Percentiles rank a stretch among this genome's conserved stretches.
Evolutionary conservation across 441 rosid species (phyloP).

Genomic region (Arabidopsis lyrata): DNA sequence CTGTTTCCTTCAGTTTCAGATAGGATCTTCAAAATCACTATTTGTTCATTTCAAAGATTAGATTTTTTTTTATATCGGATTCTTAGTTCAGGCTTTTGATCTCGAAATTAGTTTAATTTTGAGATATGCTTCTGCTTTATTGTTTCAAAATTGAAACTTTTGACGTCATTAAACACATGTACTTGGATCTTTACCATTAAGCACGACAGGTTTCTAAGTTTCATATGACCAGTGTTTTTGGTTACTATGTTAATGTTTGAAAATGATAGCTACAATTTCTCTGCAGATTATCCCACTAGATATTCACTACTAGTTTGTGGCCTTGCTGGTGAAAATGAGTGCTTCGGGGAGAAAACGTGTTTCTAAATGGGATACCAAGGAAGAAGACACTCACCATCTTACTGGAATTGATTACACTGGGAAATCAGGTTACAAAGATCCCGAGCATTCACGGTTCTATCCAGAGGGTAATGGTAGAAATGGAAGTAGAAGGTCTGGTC

Average conservation of each 20-base stretch:
- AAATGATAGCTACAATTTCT: too few species aligned
- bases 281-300: constrained; percentile 22
- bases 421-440: constrained; percentile 59
- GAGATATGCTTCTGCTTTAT: background rate
- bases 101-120: constrained; percentile 12
- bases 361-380: constrained; percentile 90
- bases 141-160: constrained; percentile 20
- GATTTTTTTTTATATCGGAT: background rate
- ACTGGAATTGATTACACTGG: constrained; percentile 50
- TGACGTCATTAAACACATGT: too few species aligned
- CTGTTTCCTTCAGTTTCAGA: constrained; percentile 22
- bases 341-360: constrained; percentile 64
- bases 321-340: constrained; percentile 59
- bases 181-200: background rate
- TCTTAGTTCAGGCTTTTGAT: constrained; percentile 18
- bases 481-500: constrained; percentile 58
- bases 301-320: constrained; percentile 7
- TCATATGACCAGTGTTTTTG: background rate
- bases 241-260: too few species aligned
- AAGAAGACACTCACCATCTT: constrained; percentile 57
- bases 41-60: constrained; percentile 4
- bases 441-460: constrained; percentile 54
- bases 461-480: constrained; percentile 54
- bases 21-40: constrained; percentile 15
- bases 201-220: background rate